Evolutionary conservation across 2,329 filamentous ascomycete genomes (phyloP), one percentile per base, ranked within the genome.

Genomic region (Fonsecaea pedrosoi): DNA sequence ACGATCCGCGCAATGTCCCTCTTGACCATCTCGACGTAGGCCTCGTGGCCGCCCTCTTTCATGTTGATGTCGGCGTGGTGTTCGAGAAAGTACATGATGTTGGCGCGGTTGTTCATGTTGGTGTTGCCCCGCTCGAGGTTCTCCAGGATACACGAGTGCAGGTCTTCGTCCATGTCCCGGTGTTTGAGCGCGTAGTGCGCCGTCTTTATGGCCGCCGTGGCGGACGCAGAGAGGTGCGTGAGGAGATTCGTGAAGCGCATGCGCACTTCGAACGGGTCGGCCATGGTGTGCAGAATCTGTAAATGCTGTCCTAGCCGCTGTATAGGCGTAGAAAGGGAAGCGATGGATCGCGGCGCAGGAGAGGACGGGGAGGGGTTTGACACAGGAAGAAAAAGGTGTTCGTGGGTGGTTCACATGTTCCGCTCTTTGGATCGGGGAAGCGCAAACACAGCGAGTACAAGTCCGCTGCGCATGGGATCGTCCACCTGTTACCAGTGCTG

Each of bases 71-170:
- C 94, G 76, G 96, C 91, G 72, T 99, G 92, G 73, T 94, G 91
- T 76, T 98, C 94, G 75, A 99, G 90, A 79, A 99, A 99, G 80
- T 96, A 99, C 91, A 99, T 96, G 78, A 99, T 98, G 77, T 99
- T 99, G 66, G 95, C 96, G 68, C 94, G 87, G 60, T 90, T 96
- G 80, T 99, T 99, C 91, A 99, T 96, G 72, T 92, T 94, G 73
- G 92, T 96, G 72, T 92, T 94, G 72, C 69, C 66, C 18, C 87
- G 83, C 79, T 98, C 94, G 35, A 99, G 85, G 79, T 98, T 94
- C 80, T 99, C 95, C 53, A 99, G 81, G 74, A 99, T 98, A 80
- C 96, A 99, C 21, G 92, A 96, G 79, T 99, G 95, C 73, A 99
- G 82, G 79, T 99, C 95, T 82, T 99, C 96, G 77, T 96, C 92